A percentile compares a stretch with the other conserved stretches of the same genome.
Evolutionary conservation across 345 rosid genomes (phyloP).

Genomic region (Citrus sinensis): DVS_A1.0 CM039165.1:19252001-19252500

Average conservation of each 20-base stretch:
- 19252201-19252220: not conserved
- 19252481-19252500: slow-evolving; percentile 30
- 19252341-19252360: no score
- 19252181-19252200: not conserved
- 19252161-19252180: slow-evolving; percentile 5
- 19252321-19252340: not conserved
- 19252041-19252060: not conserved
- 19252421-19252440: no score
- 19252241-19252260: no score
- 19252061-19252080: no score
- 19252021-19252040: slow-evolving; percentile 13
- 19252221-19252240: not conserved
- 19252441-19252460: not conserved
- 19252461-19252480: slow-evolving; percentile 14
- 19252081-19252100: not conserved
- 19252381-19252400: no score
- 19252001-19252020: slow-evolving; percentile 6
- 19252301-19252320: slow-evolving; percentile 1
- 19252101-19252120: not conserved
- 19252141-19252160: no score
- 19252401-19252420: no score
- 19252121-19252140: no score
- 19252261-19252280: not conserved
- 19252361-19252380: no score
- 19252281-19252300: fast-evolving